Conservation (phyloP, 257 asterid species). For the Nicotiana obtusifolia region DNA sequence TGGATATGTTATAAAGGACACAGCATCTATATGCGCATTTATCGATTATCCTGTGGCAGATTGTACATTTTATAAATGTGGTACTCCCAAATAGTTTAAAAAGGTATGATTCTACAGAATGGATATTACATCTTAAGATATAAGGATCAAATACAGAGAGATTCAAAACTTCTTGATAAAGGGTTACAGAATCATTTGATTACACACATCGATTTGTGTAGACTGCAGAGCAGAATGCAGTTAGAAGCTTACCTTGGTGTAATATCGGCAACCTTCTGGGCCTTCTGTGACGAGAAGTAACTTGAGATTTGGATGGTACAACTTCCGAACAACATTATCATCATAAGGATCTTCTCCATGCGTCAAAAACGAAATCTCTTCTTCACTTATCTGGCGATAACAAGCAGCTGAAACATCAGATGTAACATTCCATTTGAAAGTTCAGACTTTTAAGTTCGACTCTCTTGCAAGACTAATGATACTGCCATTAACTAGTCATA, state of each 20-base stretch:
- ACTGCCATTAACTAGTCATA: background rate
- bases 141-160: background rate
- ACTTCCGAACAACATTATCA: conserved; percentile 73
- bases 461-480: background rate
- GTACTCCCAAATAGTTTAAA: background rate
- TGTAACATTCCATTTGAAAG: conserved; percentile 1
- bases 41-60: background rate
- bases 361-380: conserved; percentile 83
- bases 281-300: conserved; percentile 97
- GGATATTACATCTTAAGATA: background rate
- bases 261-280: conserved; percentile 91
- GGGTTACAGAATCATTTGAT: background rate
- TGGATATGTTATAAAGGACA: no score
- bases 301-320: conserved; percentile 76
- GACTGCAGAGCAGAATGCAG: background rate
- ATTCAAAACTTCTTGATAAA: background rate
- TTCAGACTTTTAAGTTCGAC: background rate
- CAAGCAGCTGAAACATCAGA: conserved; percentile 17
- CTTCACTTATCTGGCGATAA: conserved; percentile 71
- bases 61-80: background rate
- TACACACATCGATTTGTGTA: background rate
- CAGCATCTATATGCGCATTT: background rate
- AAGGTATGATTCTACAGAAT: background rate
- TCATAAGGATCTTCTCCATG: conserved; percentile 93
- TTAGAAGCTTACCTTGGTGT: conserved; percentile 66